Conservation (phyloP, 106 monocot genomes). For the Apostasia ramifera region DNA sequence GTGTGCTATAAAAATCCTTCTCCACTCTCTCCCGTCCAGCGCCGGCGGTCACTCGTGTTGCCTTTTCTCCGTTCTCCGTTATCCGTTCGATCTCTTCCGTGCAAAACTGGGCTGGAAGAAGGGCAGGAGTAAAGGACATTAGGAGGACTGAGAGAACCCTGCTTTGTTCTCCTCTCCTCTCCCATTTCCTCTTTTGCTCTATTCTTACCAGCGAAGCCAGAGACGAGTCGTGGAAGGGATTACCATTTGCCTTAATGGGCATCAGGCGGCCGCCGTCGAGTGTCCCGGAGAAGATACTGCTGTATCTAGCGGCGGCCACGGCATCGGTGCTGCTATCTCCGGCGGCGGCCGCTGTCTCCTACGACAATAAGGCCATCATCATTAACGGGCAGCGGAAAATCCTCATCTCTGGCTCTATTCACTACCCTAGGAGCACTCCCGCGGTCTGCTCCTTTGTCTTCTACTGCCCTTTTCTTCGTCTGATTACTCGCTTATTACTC, state of each 20-base stretch:
- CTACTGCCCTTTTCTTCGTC: background rate
- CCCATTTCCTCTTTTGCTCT: background rate
- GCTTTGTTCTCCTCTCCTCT: too few species aligned
- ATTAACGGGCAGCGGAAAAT: constrained; percentile 61
- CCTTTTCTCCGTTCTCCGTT: too few species aligned
- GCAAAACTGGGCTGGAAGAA: too few species aligned
- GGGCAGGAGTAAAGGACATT: too few species aligned
- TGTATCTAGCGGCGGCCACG: constrained; percentile 2
- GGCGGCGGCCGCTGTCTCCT: constrained; percentile 26
- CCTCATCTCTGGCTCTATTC: constrained; percentile 67
- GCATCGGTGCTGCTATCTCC: constrained; percentile 8
- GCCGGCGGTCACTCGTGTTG: too few species aligned
- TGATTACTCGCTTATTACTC: background rate
- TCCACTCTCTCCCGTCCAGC: too few species aligned
- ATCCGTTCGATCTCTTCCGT: too few species aligned
- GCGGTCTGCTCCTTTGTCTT: constrained; percentile 26
- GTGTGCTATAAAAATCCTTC: too few species aligned
- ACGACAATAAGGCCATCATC: constrained; percentile 42
- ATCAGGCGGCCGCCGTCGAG: background rate
- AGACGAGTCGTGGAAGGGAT: background rate
- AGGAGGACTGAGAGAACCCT: too few species aligned
- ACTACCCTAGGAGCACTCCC: constrained; percentile 65
- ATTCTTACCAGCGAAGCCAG: background rate
- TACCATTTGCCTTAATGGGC: constrained; percentile 19
- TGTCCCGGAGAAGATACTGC: constrained; percentile 1